Evolutionary conservation across 768 basidiomycete species (phyloP).

Genomic region (Glaciozyma martinii): DNA sequence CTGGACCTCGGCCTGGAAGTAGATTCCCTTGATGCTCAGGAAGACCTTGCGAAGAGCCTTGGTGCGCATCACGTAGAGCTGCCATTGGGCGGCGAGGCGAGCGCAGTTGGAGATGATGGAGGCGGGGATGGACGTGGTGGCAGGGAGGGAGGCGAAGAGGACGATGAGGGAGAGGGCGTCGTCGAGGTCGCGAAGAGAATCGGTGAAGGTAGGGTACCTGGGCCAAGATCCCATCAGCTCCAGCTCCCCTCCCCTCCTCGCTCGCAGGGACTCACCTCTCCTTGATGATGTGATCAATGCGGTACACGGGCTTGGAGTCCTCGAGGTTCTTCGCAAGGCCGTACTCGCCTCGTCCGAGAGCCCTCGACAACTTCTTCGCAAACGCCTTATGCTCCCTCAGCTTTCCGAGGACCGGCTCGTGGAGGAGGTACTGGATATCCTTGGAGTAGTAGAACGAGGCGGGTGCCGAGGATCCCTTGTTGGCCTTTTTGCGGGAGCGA

Average conservation of each 20-base stretch:
- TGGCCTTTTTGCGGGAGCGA: constrained; percentile 77
- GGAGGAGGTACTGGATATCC: constrained; percentile 92
- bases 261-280: constrained; percentile 57
- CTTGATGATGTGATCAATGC: constrained; percentile 91
- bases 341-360: constrained; percentile 92
- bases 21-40: constrained; percentile 93
- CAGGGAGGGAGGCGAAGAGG: constrained; percentile 83
- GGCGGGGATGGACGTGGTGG: constrained; percentile 64
- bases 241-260: neutral
- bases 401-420: constrained; percentile 89
- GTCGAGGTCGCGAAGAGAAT: constrained; percentile 91
- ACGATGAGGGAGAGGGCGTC: constrained; percentile 93
- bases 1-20: constrained; percentile 92
- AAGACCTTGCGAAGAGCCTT: constrained; percentile 79
- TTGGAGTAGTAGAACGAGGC: constrained; percentile 98
- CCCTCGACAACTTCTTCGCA: constrained; percentile 88
- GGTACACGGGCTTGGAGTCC: constrained; percentile 73
- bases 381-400: constrained; percentile 96
- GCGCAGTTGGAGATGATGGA: constrained; percentile 83
- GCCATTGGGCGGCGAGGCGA: constrained; percentile 88
- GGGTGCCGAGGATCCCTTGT: constrained; percentile 93
- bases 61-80: constrained; percentile 85
- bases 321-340: constrained; percentile 85
- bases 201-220: constrained; percentile 94
- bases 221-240: neutral